Conservation (phyloP, 164 flowering plant genomes). For the Buxus sempervirens region DNA sequence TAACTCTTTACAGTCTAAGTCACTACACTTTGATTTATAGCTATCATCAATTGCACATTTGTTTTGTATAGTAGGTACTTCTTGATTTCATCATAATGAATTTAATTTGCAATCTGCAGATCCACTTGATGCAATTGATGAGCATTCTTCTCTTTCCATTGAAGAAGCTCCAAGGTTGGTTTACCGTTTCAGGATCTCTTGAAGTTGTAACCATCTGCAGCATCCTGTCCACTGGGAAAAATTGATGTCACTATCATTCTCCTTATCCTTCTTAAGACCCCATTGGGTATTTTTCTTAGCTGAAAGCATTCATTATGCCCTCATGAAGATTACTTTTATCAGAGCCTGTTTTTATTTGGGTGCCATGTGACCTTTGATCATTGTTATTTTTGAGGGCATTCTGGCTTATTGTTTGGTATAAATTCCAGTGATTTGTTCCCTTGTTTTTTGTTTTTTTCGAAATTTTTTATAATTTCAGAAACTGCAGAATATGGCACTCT, state of each 20-base stretch:
- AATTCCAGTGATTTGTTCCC: not conserved
- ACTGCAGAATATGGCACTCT: too few relatives aligned
- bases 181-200: not conserved
- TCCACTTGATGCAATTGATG: not conserved
- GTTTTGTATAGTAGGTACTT: not conserved
- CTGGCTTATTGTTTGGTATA: not conserved
- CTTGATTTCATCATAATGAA: not conserved
- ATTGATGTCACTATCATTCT: not conserved
- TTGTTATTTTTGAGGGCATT: not conserved
- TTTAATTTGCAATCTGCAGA: conserved; percentile 1
- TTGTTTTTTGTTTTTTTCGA: too few relatives aligned
- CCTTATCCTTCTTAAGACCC: not conserved
- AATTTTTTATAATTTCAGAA: too few relatives aligned
- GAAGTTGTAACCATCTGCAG: not conserved
- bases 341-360: not conserved
- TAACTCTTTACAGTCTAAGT: not conserved
- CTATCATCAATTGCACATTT: not conserved
- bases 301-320: not conserved
- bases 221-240: not conserved
- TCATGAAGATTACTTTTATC: not conserved
- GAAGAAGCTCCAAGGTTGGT: not conserved
- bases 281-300: not conserved
- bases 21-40: not conserved
- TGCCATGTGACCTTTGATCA: not conserved
- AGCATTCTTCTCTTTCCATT: not conserved